Evolutionary conservation across 257 asterid species (phyloP), one percentile per base, ranked within the genome.

Genomic region (Dorcoceras hygrometricum): DNA sequence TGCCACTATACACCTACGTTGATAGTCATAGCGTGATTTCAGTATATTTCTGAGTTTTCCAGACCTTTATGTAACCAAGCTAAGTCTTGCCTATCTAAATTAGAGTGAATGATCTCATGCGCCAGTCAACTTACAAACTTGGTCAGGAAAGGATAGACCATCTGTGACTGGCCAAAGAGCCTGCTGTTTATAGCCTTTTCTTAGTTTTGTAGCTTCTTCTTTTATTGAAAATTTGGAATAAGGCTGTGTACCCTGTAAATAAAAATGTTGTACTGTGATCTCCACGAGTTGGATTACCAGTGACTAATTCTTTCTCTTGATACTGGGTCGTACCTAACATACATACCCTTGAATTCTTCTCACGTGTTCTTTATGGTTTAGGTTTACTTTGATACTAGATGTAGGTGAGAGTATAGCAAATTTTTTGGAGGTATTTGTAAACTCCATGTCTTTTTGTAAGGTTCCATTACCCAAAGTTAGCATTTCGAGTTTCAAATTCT

Each of bases 241-340:
- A 34, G 36, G 43, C 65, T 75, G 29, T 57, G 69, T 57, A 39
- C 50, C 55, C 29, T 62, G 66, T 63, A 55, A 69, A 23, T 62
- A 63, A 59, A 46, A 70, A 12, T 76, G 81, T 73, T 76, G 75
- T 79, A 29, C 31, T 65, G 28, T 73, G 56, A 60, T 73, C 73
- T 63, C 57, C 62, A 60, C 73, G n/a, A 73, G 71, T 51, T 43
- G 59, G 39, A 31, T 53, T 19, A 20, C 20, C 39, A 18, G 32
- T 19, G 53, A 65, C 11, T 9, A 36, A 34, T 18, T 32, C 29
- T 1, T 34, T n/a, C 23, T 39, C 55, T 36, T 36, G 18, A 36
- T 62, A 18, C 22, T 34, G 8, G 50, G 67, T 62, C 18, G 54
- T 67, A 71, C 63, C 58, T 55, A 66, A 61, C 55, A 36, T 59